Evolutionary conservation across 805 yeast genomes (phyloP), one percentile per base, ranked within the genome.

Genomic region (Candida broadrunensis): DNA sequence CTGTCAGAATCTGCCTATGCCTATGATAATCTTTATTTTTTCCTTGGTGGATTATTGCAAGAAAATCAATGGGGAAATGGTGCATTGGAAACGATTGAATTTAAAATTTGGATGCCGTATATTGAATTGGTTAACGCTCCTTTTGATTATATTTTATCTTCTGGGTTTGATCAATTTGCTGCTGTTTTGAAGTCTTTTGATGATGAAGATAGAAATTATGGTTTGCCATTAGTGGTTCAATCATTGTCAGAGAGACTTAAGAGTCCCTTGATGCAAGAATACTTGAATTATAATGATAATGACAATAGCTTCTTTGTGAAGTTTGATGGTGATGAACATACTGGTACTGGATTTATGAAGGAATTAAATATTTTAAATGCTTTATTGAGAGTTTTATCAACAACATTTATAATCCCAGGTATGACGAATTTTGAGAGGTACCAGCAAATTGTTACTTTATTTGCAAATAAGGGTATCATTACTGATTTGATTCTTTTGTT

Each of bases 141-240:
- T 0, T 83, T 70, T 55, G 89, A 85, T 50, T 80, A 73, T 48
- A 67, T 75, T 4, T 62, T 71, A 26, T 78, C 88, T 1, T 73
- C 72, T 44, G 77, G 81, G 0, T 59, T 80, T 46, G 65, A 71
- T 30, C 76, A 81, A 16, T 58, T 80, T 23, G 65, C 77, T 24
- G 80, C 78, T 18, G 73, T 80, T 1, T 62, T 83, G 33, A 79
- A 76, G 49, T 69, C 70, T 36, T 72, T 81, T 40, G 85, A 80
- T 51, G 80, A 77, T 34, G 78, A 77, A 33, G 66, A 71, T 30
- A 70, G 77, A 20, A 71, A 69, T 6, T 78, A 77, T 55, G 83
- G 73, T 2, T 50, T 63, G 11, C 60, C 67, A 1, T 47, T 51
- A 3, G 60, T 76, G 24, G 49, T 77, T 24, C 51, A 59, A n/a